Conservation (phyloP, 768 basidiomycete genomes). For the Lactarius akahatsu region DNA sequence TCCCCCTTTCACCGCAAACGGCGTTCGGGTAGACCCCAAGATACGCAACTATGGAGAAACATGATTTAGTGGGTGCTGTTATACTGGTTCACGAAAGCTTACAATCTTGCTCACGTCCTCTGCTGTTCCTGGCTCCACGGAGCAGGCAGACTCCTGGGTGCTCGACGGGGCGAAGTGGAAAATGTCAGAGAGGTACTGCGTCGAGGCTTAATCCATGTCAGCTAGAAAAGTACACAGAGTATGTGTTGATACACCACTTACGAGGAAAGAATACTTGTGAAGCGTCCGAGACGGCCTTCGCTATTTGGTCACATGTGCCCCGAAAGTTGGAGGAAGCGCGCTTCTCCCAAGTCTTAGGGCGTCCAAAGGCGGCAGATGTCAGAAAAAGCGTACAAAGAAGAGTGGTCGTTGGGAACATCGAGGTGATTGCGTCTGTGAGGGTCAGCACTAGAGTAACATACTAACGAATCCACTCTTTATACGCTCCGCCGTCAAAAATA, state of each 20-base stretch:
- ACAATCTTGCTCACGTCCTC: slow-evolving; percentile 29
- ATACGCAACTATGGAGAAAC: slow-evolving; percentile 14
- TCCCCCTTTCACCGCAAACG: slow-evolving; percentile 32
- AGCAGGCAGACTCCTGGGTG: slow-evolving; percentile 22
- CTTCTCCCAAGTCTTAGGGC: neutral
- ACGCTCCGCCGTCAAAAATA: too few species aligned
- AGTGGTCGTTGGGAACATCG: neutral
- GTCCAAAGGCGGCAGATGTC: neutral
- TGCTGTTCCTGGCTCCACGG: slow-evolving; percentile 29
- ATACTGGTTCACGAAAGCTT: neutral
- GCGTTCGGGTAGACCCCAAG: slow-evolving; percentile 17
- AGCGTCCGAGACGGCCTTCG: neutral
- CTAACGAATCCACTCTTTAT: neutral
- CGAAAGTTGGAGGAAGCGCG: neutral
- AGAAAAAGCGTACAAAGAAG: neutral
- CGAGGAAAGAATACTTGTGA: slow-evolving; percentile 8
- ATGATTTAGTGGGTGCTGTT: neutral
- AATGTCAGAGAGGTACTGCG: slow-evolving; percentile 17
- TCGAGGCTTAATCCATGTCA: slow-evolving; percentile 9
- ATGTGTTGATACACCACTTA: neutral
- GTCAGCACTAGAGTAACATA: neutral
- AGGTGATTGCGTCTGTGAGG: neutral
- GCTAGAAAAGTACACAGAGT: neutral
- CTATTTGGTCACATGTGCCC: neutral
- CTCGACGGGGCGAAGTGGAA: slow-evolving; percentile 25